Percentiles rank a stretch among this genome's conserved stretches.
Conservation (phyloP, 305 asterid species). For the Solanum aculeatissimum region DNA sequence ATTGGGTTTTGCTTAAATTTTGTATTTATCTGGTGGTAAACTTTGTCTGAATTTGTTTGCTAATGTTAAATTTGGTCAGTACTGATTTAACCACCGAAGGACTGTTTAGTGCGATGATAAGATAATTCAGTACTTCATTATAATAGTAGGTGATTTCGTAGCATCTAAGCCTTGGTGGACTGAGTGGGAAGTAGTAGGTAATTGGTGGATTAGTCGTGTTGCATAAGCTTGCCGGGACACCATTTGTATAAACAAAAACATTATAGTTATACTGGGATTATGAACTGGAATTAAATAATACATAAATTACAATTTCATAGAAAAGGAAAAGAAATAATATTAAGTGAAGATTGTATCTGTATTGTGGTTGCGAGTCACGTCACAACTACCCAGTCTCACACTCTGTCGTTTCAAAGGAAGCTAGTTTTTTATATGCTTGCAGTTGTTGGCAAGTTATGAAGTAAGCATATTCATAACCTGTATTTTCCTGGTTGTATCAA, state of each 20-base stretch:
- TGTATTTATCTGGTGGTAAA: not conserved
- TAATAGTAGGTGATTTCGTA: not conserved
- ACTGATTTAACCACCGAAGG: not conserved
- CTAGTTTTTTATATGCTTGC: not conserved
- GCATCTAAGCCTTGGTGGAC: not conserved
- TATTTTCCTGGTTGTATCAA: not conserved
- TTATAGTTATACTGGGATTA: not conserved
- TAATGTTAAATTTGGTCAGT: not conserved
- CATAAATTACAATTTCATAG: not conserved
- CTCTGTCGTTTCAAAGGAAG: not conserved
- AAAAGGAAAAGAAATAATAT: not conserved
- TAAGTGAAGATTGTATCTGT: not conserved
- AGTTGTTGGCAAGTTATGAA: not conserved
- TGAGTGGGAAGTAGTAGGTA: not conserved
- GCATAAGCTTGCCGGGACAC: not conserved
- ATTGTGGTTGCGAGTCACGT: not conserved
- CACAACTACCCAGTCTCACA: not conserved
- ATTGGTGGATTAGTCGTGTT: not conserved
- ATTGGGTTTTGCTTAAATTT: conserved; percentile 7
- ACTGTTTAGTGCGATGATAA: not conserved
- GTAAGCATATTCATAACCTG: not conserved
- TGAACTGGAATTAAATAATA: not conserved
- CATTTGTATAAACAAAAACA: not conserved
- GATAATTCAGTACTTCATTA: not conserved
- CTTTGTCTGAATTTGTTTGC: not conserved